A percentile compares a stretch with the other conserved stretches of the same genome.
Conservation (phyloP, 2,329 filamentous ascomycete species). For the Magnaporthiopsis rhizophila region DNA sequence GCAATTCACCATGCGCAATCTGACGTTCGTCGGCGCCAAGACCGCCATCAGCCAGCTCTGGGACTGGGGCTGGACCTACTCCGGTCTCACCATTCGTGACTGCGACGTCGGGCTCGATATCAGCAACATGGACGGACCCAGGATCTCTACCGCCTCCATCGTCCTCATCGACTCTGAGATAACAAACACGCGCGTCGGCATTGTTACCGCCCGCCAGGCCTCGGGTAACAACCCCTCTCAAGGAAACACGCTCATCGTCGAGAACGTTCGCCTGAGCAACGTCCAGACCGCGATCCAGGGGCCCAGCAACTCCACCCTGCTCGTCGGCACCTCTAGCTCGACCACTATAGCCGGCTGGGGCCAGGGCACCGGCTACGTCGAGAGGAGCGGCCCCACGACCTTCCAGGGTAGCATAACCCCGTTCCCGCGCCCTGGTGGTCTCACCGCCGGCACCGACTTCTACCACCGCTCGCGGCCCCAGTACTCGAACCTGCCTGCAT, state of each 20-base stretch:
- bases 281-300: constrained; percentile 35
- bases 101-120: constrained; percentile 62
- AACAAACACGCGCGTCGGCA: constrained; percentile 61
- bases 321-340: constrained; percentile 44
- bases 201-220: constrained; percentile 50
- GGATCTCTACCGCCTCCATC: constrained; percentile 63
- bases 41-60: constrained; percentile 65
- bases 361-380: constrained; percentile 56
- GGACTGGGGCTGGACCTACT: constrained; percentile 73
- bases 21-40: constrained; percentile 56
- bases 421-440: constrained; percentile 40
- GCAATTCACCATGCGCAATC: constrained; percentile 63
- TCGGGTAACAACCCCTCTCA: constrained; percentile 26
- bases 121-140: constrained; percentile 33
- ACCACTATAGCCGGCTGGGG: constrained; percentile 53
- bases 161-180: constrained; percentile 68
- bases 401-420: constrained; percentile 40
- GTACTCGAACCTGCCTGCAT: constrained; percentile 52
- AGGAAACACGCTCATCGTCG: constrained; percentile 37
- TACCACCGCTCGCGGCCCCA: constrained; percentile 73
- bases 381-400: constrained; percentile 27
- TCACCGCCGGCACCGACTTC: constrained; percentile 47
- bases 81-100: constrained; percentile 54
- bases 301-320: constrained; percentile 37
- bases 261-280: constrained; percentile 37